Evolutionary conservation across 768 basidiomycete genomes (phyloP), one percentile per base, ranked within the genome.

Genomic region (Amylocystis lapponica): DNA sequence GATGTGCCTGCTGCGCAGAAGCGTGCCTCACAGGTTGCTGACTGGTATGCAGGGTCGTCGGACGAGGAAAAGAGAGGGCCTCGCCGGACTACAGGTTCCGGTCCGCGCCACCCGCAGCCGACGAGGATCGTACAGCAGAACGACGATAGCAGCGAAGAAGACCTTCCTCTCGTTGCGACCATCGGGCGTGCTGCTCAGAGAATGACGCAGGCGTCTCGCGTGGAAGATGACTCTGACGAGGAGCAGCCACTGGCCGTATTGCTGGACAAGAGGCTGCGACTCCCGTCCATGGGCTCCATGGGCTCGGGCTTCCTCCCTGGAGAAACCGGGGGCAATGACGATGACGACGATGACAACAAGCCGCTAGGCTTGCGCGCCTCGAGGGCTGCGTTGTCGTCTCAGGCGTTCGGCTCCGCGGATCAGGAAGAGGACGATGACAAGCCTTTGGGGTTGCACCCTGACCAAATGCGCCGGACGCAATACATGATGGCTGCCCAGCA

Each of bases 391-490:
- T 64, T 39, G 82, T 84, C 8, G 65, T 86, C 27, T 81, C 74
- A 6, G 85, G 53, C 84, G 12, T 31, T 31, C 2, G 16, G 37
- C 30, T 51, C 54, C 39, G 43, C 38, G 45, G 52, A 60, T 9
- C 54, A 51, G 47, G 4, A 47, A 14, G 79, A 74, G 35, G 85
- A 86, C 33, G 85, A 88, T 48, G 79, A 89, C 53, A 66, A 66
- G 43, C 86, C 86, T 5, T 67, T 88, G 20, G 86, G 74, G 3
- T 64, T 83, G 47, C 85, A 86, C 56, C 85, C 85, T 11, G 84
- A 88, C 52, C 87, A 90, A 51, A 83, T 88, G 52, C 79, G 84
- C 42, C 76, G 77, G 48, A 79, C 83, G n/a, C 72, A 75, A 52
- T 66, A 67, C 47, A 60, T 67, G 36, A 66, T 72, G 62, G 55